Evolutionary conservation across 352 stramenopile species (phyloP), one percentile per base, ranked within the genome.

Genomic region (Phytophthora sojae): DNA sequence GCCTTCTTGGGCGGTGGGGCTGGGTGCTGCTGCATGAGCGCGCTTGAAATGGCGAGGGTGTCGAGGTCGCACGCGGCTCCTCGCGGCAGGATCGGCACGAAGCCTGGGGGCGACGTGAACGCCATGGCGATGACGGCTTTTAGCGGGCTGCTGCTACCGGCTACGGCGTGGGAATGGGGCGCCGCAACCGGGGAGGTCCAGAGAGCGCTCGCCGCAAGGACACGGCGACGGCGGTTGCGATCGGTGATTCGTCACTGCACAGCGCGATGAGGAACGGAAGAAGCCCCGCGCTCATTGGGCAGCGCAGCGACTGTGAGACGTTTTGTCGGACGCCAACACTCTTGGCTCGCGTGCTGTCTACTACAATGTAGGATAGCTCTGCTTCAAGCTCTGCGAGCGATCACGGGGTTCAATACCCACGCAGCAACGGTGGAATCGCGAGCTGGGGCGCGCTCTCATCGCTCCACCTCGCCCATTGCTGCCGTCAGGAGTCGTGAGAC

Each of bases 41-140:
- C 39, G 39, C 12, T 49, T n/a, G 47, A 49, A 35, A 49, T n/a
- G 32, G 47, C 9, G 14, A 49, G 5, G 4, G 39, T 47, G 17
- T 47, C 39, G 14, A 47, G 17, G 62, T 11, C 29, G 35, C 32
- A 8, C n/a, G 55, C 12, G 30, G 45, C 25, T 17, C 35, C 57
- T 39, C 52, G 57, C 15, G 58, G 52, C 0, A 53, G 65, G 63
- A 73, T 73, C 29, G 58, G 30, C 29, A 73, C 51, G 58, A 73
- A 68, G 23, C 17, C 44, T n/a, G 26, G 32, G 7, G 50, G n/a
- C 2, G 64, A 51, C 4, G 39, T 15, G 39, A 57, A 62, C 3
- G 39, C 50, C 58, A 73, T 73, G 42, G 29, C 23, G 47, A 44
- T 6, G 44, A 30, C 4, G 49, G 35, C 35, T 42, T 42, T 42